Base-by-base conservation (phyloP, 1,284 basidiomycete species). In the Rhodotorula sp. region DNA sequence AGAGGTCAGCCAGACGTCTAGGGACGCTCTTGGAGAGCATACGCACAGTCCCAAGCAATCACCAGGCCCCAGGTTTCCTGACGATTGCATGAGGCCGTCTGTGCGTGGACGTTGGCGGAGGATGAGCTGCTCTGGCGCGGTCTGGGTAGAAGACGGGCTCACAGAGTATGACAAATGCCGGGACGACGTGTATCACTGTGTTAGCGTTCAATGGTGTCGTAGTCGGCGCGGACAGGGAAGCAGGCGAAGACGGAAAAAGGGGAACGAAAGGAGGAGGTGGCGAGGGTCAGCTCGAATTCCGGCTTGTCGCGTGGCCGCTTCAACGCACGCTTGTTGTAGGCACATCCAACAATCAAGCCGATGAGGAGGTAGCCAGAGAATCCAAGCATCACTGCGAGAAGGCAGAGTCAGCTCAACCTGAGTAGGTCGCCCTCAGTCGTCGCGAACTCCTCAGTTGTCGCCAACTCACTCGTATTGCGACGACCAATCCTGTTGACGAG, bases 321-420 rank as follows among this genome's bases (percentile, higher is more conserved):
- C 15, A 66, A 90, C 86, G 30, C 22, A 69, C 68, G 61, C 79
- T 85, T 85, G 66, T 89, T 83, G 77, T 89, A 91, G 1, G 85
- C 81, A 62, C 84, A 79, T 11, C 89, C 89, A 65, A 90, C 88
- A 62, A 84, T 87, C 55, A 90, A 81, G 50, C 89, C 87, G 75
- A 91, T 86, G 30, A 90, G 79, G 34, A 91, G 81, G 78, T 70
- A 73, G 4, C 89, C 88, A 54, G 84, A 83, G 80, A 91, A 90
- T 1, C 89, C 89, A 53, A 89, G 80, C 75, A 89, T 87, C 84
- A 90, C 68, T 66, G n/a, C 87, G 28, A 77, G 30, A 10, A 37
- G 24, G 13, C n/a, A 6, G 24, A 50, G 34, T 18, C 24, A 22
- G 28, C 6, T 4, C 28, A 28, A 26, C 1, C 13, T n/a, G 16